Evolutionary conservation across 2,329 filamentous ascomycete genomes (phyloP).

Genomic region (Xylariaceae sp.): DNA sequence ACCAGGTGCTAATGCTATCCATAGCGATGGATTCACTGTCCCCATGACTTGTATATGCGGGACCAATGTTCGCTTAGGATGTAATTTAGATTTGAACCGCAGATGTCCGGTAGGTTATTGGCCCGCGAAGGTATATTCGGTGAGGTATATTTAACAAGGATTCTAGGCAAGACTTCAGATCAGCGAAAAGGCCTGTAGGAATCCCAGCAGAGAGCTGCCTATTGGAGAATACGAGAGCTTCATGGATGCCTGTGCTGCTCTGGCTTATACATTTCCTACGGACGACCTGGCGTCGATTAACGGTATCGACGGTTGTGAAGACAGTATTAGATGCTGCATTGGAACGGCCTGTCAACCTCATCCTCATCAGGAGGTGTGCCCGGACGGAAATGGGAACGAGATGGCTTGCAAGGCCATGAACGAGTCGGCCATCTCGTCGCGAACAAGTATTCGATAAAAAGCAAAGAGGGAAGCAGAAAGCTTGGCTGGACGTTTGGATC

Average conservation of each 20-base stretch:
- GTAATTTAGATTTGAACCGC: slow-evolving; percentile 22
- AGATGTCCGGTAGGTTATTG: slow-evolving; percentile 20
- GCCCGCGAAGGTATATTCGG: no score
- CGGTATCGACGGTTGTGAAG: slow-evolving; percentile 17
- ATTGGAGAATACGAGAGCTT: not conserved
- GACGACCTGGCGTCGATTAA: slow-evolving; percentile 20
- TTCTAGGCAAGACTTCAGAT: not conserved
- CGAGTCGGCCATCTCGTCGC: no score
- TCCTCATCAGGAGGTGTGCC: slow-evolving; percentile 19
- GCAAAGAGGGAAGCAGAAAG: no score
- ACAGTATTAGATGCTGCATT: slow-evolving; percentile 20
- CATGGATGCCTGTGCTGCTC: not conserved
- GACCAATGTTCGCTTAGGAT: slow-evolving; percentile 14
- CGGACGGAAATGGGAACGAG: slow-evolving; percentile 7
- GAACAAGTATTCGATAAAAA: no score
- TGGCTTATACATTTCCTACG: slow-evolving; percentile 22
- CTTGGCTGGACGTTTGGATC: no score
- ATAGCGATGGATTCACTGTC: slow-evolving; percentile 25
- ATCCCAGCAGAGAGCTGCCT: not conserved
- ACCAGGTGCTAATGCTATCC: slow-evolving; percentile 2
- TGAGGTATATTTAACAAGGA: not conserved
- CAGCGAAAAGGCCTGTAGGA: not conserved
- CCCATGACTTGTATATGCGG: slow-evolving; percentile 24
- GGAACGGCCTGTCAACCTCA: slow-evolving; percentile 21
- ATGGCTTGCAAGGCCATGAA: not conserved